Conservation (phyloP, 805 yeast genomes). For the Huiozyma naganishii region DNA sequence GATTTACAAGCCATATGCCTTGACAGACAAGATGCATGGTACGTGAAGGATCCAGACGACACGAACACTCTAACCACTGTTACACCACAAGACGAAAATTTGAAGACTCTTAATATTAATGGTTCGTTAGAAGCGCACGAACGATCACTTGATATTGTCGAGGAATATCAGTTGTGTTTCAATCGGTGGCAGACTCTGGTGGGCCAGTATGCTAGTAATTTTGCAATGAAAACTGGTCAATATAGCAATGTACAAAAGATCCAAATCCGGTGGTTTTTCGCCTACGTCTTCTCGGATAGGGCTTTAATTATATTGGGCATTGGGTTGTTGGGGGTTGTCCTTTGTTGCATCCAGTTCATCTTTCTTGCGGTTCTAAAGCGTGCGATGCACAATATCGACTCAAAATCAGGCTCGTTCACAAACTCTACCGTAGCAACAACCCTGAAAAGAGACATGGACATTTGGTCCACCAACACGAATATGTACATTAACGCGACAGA, state of each 20-base stretch:
- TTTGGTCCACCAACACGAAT: conserved; percentile 53
- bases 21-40: neutral
- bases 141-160: conserved; percentile 10
- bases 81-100: neutral
- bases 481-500: conserved; percentile 39
- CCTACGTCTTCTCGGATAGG: conserved; percentile 41
- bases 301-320: conserved; percentile 41
- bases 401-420: neutral
- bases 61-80: neutral
- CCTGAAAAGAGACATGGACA: conserved; percentile 27
- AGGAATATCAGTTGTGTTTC: conserved; percentile 14
- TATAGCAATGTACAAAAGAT: conserved; percentile 2
- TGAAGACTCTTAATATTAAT: neutral
- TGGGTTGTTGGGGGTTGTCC: conserved; percentile 45
- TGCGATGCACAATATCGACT: conserved; percentile 1
- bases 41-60: neutral
- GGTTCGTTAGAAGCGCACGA: neutral
- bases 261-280: conserved; percentile 29
- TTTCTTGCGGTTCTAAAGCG: conserved; percentile 27
- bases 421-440: conserved; percentile 5
- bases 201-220: conserved; percentile 2
- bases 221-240: neutral
- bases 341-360: conserved; percentile 44
- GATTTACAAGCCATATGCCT: conserved; percentile 24
- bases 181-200: conserved; percentile 13